Evolutionary conservation across 805 yeast genomes (phyloP).

Genomic region (Schwanniomyces vanrijiae): DNA sequence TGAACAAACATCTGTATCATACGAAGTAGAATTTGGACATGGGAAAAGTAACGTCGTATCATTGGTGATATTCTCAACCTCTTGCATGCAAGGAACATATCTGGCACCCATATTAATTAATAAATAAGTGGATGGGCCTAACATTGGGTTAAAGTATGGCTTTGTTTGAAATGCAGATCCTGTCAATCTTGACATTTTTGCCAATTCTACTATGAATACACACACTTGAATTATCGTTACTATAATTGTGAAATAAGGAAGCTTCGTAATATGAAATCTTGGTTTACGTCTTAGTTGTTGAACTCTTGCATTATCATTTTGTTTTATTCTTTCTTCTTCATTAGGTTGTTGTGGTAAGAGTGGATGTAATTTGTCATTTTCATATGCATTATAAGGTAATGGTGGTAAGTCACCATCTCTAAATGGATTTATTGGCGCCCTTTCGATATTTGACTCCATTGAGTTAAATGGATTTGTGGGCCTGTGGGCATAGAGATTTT

Average conservation of each 20-base stretch:
- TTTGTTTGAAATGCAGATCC: constrained; percentile 66
- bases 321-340: constrained; percentile 13
- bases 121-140: constrained; percentile 70
- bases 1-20: constrained; percentile 55
- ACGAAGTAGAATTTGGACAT: constrained; percentile 65
- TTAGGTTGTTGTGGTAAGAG: not conserved
- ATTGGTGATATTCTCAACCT: constrained; percentile 49
- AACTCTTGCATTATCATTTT: constrained; percentile 24
- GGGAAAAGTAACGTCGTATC: constrained; percentile 51
- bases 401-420: not conserved
- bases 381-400: not conserved
- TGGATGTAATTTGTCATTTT: not conserved
- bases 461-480: not conserved
- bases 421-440: not conserved
- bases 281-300: constrained; percentile 25
- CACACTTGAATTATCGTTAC: constrained; percentile 47
- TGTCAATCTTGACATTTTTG: constrained; percentile 55
- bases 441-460: not conserved
- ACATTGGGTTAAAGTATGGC: constrained; percentile 76
- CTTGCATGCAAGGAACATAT: constrained; percentile 69
- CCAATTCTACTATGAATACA: constrained; percentile 64
- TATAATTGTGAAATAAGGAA: constrained; percentile 42
- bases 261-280: constrained; percentile 34
- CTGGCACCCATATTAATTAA: constrained; percentile 71
- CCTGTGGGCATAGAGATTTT: not conserved